Evolutionary conservation across 805 yeast species (phyloP).

Genomic region (Candida argentea): DNA sequence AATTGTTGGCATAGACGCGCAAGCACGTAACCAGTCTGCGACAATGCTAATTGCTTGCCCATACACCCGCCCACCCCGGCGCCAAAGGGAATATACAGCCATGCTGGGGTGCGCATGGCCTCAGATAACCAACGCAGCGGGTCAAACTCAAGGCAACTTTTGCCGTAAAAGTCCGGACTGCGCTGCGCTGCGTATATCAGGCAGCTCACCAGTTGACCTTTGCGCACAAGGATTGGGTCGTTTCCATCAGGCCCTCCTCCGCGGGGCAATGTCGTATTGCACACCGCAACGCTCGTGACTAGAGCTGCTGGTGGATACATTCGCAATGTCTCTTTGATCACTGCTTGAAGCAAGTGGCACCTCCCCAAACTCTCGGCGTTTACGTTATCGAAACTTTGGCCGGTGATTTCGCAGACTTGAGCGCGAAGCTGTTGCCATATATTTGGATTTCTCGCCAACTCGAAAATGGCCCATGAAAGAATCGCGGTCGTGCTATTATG

Average conservation of each 20-base stretch:
- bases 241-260: constrained; percentile 16
- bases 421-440: constrained; percentile 27
- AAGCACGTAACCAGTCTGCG: constrained; percentile 16
- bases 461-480: constrained; percentile 35
- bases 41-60: constrained; percentile 21
- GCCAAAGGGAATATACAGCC: constrained; percentile 19
- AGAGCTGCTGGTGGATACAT: constrained; percentile 19
- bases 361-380: constrained; percentile 16
- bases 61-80: constrained; percentile 21
- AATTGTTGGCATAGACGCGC: constrained; percentile 15
- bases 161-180: constrained; percentile 13
- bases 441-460: constrained; percentile 34
- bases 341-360: constrained; percentile 17
- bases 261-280: constrained; percentile 15
- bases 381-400: constrained; percentile 11
- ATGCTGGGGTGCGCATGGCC: constrained; percentile 10
- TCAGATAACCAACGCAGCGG: constrained; percentile 17
- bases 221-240: constrained; percentile 10
- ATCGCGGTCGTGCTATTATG: constrained; percentile 47
- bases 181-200: constrained; percentile 34
- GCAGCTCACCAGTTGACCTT: constrained; percentile 15
- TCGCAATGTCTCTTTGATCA: constrained; percentile 17
- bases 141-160: constrained; percentile 12
- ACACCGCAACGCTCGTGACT: constrained; percentile 16
- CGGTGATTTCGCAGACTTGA: constrained; percentile 22